phyloP scores from a whole-genome alignment of 306 rosid genomes.

The Clitoria ternatea region DNA sequence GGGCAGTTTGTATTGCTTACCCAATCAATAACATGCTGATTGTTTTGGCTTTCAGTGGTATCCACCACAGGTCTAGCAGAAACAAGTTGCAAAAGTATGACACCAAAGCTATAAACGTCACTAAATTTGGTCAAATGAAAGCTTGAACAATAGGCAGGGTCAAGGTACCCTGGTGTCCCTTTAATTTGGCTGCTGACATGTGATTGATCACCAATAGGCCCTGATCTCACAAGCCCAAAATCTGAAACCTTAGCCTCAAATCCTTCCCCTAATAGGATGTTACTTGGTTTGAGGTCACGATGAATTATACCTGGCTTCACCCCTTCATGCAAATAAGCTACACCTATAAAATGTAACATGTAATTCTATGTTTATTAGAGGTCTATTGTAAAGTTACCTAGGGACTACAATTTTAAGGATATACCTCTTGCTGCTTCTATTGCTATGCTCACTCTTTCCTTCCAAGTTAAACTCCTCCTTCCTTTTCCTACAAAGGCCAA shows the following conservation, averaged over 20 bases:
- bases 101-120: slow-evolving; percentile 82
- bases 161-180: slow-evolving; percentile 92
- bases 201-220: slow-evolving; percentile 70
- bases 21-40: slow-evolving; percentile 63
- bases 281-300: slow-evolving; percentile 78
- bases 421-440: slow-evolving; percentile 83
- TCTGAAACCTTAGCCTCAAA: slow-evolving; percentile 82
- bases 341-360: slow-evolving; percentile 38
- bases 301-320: slow-evolving; percentile 66
- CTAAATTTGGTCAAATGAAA: slow-evolving; percentile 69
- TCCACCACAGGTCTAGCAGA: slow-evolving; percentile 65
- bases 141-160: slow-evolving; percentile 76
- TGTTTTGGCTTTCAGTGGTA: slow-evolving; percentile 19
- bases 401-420: neutral
- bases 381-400: neutral
- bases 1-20: slow-evolving; percentile 31
- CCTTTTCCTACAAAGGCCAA: slow-evolving; percentile 37
- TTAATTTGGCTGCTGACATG: slow-evolving; percentile 90
- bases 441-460: slow-evolving; percentile 70
- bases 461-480: slow-evolving; percentile 68
- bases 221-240: slow-evolving; percentile 73
- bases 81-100: slow-evolving; percentile 75
- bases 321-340: slow-evolving; percentile 76
- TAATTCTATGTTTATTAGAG: neutral
- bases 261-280: slow-evolving; percentile 70